phyloP scores from a whole-genome alignment of 768 basidiomycete species.

The Trametes meyenii region DNA sequence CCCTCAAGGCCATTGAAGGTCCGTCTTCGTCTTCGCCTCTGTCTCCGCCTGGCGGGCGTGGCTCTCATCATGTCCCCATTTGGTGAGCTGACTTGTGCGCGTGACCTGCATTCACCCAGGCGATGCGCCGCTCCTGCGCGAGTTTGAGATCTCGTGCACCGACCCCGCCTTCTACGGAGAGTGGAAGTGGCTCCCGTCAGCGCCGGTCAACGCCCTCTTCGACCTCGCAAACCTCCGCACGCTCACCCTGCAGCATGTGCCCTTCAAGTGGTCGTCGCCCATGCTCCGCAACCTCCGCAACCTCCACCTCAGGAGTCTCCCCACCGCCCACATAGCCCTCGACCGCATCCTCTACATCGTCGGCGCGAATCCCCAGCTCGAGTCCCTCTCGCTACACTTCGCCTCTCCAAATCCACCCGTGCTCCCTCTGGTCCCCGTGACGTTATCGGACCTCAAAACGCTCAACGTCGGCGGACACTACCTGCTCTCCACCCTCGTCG shows the following conservation, averaged over 20 bases:
- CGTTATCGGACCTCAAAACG: conserved; percentile 55
- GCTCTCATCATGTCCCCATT: no score
- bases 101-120: conserved; percentile 42
- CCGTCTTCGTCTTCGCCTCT: conserved; percentile 27
- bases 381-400: conserved; percentile 63
- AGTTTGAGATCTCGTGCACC: conserved; percentile 77
- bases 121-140: conserved; percentile 69
- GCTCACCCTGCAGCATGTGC: conserved; percentile 69
- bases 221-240: conserved; percentile 53
- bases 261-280: conserved; percentile 79
- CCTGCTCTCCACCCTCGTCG: conserved; percentile 61
- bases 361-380: conserved; percentile 56
- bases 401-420: conserved; percentile 61
- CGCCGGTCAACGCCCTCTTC: conserved; percentile 36
- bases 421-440: conserved; percentile 58
- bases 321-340: conserved; percentile 61
- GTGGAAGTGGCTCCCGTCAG: conserved; percentile 76
- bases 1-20: conserved; percentile 76
- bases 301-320: conserved; percentile 67
- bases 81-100: no score
- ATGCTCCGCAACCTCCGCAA: conserved; percentile 63
- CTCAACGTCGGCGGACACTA: conserved; percentile 70
- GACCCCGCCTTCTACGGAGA: conserved; percentile 63
- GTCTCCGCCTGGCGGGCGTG: no score
- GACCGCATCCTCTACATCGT: conserved; percentile 73